These are phyloP conservation scores for Pythium rishiriense DNA, from an alignment of 352 stramenopile species.

Conservation along the genomic window DNA sequence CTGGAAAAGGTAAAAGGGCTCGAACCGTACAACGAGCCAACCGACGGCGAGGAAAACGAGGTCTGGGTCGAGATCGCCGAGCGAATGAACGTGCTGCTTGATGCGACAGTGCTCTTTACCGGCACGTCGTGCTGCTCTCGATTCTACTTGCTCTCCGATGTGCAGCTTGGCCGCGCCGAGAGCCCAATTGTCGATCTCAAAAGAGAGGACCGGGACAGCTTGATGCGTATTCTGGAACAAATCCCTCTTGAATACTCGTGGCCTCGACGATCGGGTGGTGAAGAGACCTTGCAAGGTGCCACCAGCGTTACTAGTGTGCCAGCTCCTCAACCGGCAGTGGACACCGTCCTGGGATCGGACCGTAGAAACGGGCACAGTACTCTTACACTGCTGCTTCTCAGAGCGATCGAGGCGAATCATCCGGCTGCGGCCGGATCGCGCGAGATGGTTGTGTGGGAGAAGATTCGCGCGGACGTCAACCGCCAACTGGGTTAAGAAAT, in stretches of 20 bases:
- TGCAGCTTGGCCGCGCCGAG: background rate
- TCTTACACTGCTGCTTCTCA: background rate
- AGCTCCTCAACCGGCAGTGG: too few relatives aligned
- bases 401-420: background rate
- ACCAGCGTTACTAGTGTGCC: too few relatives aligned
- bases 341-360: too few relatives aligned
- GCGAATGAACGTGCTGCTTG: background rate
- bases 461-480: slow-evolving; percentile 4
- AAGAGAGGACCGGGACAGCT: too few relatives aligned
- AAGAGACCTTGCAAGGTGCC: too few relatives aligned
- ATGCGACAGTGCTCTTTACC: background rate
- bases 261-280: too few relatives aligned
- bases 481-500: background rate
- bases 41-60: background rate
- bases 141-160: background rate
- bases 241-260: too few relatives aligned
- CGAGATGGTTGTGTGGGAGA: slow-evolving; percentile 6
- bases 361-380: too few relatives aligned
- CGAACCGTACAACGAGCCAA: background rate
- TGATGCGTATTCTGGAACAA: too few relatives aligned
- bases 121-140: background rate
- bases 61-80: background rate
- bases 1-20: background rate
- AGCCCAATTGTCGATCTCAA: too few relatives aligned
- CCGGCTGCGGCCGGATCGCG: background rate